A percentile compares a stretch with the other conserved stretches of the same genome.
Conservation (phyloP, 1,284 basidiomycete genomes). For the Ganoderma boninense region DNA sequence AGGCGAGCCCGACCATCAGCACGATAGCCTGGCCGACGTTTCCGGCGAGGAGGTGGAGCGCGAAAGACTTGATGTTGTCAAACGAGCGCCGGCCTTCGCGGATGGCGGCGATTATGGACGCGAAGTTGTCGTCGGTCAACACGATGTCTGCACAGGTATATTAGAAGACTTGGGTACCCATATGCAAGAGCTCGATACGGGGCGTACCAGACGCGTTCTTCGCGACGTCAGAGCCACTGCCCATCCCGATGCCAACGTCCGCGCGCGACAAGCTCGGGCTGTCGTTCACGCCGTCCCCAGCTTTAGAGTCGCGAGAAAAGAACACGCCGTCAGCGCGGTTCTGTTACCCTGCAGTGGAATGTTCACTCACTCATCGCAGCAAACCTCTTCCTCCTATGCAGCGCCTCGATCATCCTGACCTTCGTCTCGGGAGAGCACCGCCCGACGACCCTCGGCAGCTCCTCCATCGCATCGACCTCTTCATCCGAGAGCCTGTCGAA, state of each 20-base stretch:
- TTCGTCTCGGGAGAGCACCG: conserved; percentile 62
- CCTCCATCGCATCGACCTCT: conserved; percentile 64
- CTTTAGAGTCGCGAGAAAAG: not conserved
- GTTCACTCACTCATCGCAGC: conserved; percentile 53
- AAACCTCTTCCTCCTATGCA: conserved; percentile 60
- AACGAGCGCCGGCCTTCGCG: conserved; percentile 65
- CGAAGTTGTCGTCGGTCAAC: conserved; percentile 78
- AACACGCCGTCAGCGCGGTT: too few relatives aligned
- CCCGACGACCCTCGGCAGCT: conserved; percentile 65
- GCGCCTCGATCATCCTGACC: conserved; percentile 59
- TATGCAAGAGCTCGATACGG: too few relatives aligned
- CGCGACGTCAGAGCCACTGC: not conserved
- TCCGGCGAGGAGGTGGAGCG: conserved; percentile 59
- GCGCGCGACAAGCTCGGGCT: not conserved
- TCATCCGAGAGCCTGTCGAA: conserved; percentile 51
- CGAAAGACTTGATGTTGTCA: conserved; percentile 55
- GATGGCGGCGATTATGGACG: conserved; percentile 73
- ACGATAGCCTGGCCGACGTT: conserved; percentile 71
- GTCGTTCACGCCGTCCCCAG: not conserved
- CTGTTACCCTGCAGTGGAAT: not conserved
- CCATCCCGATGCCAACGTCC: not conserved
- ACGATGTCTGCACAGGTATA: conserved; percentile 51
- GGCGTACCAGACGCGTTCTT: not conserved
- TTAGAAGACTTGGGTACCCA: too few relatives aligned
- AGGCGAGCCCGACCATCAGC: conserved; percentile 71